Percentiles rank a stretch among this genome's conserved stretches.
phyloP scores from a whole-genome alignment of 116 monocot genomes.

The Dioscorea cayenensis region DNA sequence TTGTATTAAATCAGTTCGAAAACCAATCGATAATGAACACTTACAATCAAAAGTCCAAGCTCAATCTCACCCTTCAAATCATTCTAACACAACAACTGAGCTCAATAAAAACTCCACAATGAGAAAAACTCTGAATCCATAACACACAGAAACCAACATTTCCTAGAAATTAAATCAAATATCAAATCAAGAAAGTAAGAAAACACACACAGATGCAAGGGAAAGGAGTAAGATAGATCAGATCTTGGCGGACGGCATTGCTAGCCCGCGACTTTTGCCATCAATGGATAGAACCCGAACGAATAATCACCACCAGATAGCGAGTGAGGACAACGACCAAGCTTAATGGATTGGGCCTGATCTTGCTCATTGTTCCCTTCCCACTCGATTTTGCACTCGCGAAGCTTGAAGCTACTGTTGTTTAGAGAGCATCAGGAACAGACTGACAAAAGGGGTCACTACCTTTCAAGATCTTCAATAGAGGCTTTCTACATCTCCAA shows the following conservation, averaged over 20 bases:
- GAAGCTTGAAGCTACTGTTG: neutral
- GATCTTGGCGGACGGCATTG: too few relatives aligned
- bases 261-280: conserved; percentile 92
- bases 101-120: neutral
- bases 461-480: neutral
- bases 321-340: conserved; percentile 10
- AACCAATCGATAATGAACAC: conserved; percentile 9
- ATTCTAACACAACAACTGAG: conserved; percentile 18
- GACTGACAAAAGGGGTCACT: neutral
- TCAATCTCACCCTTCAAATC: conserved; percentile 77
- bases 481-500: too few relatives aligned
- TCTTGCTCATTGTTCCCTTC: neutral
- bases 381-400: conserved; percentile 9
- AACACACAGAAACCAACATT: neutral
- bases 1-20: too few relatives aligned
- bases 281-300: conserved; percentile 34
- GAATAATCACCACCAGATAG: neutral
- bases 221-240: conserved; percentile 8
- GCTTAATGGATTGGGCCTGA: neutral
- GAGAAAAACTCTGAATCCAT: neutral
- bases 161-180: neutral
- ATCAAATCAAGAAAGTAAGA: neutral
- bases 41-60: conserved; percentile 71
- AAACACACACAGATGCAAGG: too few relatives aligned
- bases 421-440: neutral